Evolutionary conservation across 805 yeast genomes (phyloP).

Genomic region (Vanderwaltozyma tropicalis): DNA sequence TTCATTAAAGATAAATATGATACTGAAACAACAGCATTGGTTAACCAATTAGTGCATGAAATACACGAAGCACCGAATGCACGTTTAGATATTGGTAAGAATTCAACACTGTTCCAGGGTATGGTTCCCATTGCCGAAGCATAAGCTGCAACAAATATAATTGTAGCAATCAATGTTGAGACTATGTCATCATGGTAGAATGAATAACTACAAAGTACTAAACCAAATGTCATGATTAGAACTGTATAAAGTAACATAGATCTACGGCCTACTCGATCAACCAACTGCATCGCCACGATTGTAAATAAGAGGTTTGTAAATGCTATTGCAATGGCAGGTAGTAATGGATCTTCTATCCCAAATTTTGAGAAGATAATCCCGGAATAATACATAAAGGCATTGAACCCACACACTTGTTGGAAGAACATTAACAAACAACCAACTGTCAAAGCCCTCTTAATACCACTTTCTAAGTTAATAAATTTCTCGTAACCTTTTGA

Average conservation of each 20-base stretch:
- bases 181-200: conserved; percentile 14
- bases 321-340: conserved; percentile 46
- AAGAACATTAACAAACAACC: conserved; percentile 44
- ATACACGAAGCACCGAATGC: conserved; percentile 35
- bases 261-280: conserved; percentile 43
- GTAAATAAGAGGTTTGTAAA: conserved; percentile 46
- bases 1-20: conserved; percentile 29
- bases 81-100: conserved; percentile 33
- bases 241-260: conserved; percentile 34
- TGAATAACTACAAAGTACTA: conserved; percentile 26
- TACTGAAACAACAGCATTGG: conserved; percentile 30
- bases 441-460: conserved; percentile 34
- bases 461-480: conserved; percentile 7
- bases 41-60: conserved; percentile 34
- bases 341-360: conserved; percentile 34
- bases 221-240: conserved; percentile 32
- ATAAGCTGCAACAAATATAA: conserved; percentile 33
- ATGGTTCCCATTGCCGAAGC: conserved; percentile 36
- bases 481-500: background rate
- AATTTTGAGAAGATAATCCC: conserved; percentile 42
- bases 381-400: conserved; percentile 54
- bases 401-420: conserved; percentile 54
- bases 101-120: conserved; percentile 38
- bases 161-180: conserved; percentile 25
- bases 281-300: conserved; percentile 38